A percentile compares a stretch with the other conserved stretches of the same genome.
Evolutionary conservation across 371 early-diverging fungal genomes (phyloP).

Genomic region (Cokeromyces recurvatus): DNA sequence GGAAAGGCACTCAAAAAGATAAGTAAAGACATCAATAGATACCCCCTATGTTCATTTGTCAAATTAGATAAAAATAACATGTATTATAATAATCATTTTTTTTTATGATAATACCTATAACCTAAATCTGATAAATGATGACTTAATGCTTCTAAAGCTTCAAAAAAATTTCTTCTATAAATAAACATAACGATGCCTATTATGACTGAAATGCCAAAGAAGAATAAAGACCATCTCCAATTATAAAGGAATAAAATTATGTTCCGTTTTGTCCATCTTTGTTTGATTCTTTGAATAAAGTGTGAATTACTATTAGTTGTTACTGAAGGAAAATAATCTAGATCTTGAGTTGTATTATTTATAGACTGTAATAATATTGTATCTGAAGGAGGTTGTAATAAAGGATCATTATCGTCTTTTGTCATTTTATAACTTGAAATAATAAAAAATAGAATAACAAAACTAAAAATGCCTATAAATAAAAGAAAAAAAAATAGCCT

Average conservation of each 20-base stretch:
- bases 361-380: no score
- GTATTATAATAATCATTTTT: neutral
- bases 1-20: slow-evolving; percentile 63
- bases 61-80: neutral
- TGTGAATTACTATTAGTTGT: no score
- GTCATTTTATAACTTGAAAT: no score
- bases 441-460: no score
- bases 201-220: neutral
- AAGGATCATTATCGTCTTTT: no score
- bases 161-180: slow-evolving; percentile 29
- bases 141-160: slow-evolving; percentile 32
- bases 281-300: no score
- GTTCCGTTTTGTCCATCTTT: neutral
- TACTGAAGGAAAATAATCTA: no score
- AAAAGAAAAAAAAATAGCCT: no score
- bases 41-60: slow-evolving; percentile 24
- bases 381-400: no score
- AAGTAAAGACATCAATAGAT: slow-evolving; percentile 30
- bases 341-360: no score
- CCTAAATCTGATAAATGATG: slow-evolving; percentile 29
- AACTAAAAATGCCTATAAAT: no score
- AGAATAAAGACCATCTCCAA: slow-evolving; percentile 5
- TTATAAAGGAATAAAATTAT: slow-evolving; percentile 4
- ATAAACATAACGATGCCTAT: slow-evolving; percentile 20
- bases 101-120: slow-evolving; percentile 11